Evolutionary conservation across 2,329 filamentous ascomycete genomes (phyloP), one percentile per base, ranked within the genome.

Genomic region (Phialophora expanda): DNA sequence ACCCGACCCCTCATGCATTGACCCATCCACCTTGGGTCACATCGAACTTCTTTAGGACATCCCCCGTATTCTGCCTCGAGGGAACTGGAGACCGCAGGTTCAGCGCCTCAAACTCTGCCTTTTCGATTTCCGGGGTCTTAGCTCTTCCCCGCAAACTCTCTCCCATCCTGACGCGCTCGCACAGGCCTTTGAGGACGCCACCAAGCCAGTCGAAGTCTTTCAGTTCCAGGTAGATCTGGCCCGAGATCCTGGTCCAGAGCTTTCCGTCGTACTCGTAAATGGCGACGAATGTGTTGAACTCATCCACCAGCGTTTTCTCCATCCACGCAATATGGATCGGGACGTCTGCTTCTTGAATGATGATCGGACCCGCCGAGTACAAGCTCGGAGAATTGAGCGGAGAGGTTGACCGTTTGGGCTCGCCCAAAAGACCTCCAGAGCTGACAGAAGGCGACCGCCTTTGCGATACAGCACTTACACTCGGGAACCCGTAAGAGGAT

Each of bases 151-250:
- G 59, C 59, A 69, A 59, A 63, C 67, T 71, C 51, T 72, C 70
- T 12, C 71, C 72, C 26, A 46, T 61, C 24, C 64, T 66, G 32
- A 85, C 83, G 70, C 83, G 78, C 50, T 80, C 80, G 72, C 84
- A 87, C 4, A 90, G 71, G 38, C 81, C 78, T 74, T 85, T 84
- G 73, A 95, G 76, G 8, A 84, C 79, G 58, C 81, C 74, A 0
- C 83, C 91, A 3, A 85, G 84, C 85, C 86, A 91, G 75, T 89
- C 86, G 74, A 95, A 97, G 76, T 97, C 93, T 12, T 83, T 82
- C 69, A 89, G 75, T 28, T 92, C 91, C n/a, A 97, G 78, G 75
- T 95, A 98, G 0, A 95, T 85, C 81, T 97, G 93, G 14, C 86
- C 91, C 74, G 90, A 93, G 56, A 96, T 74, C 56, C 94, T 81